A percentile compares a stretch with the other conserved stretches of the same genome.
These are phyloP conservation scores for Cladosporium velox DNA, from an alignment of 2,329 filamentous ascomycete species.

Conservation along the genomic window DNA sequence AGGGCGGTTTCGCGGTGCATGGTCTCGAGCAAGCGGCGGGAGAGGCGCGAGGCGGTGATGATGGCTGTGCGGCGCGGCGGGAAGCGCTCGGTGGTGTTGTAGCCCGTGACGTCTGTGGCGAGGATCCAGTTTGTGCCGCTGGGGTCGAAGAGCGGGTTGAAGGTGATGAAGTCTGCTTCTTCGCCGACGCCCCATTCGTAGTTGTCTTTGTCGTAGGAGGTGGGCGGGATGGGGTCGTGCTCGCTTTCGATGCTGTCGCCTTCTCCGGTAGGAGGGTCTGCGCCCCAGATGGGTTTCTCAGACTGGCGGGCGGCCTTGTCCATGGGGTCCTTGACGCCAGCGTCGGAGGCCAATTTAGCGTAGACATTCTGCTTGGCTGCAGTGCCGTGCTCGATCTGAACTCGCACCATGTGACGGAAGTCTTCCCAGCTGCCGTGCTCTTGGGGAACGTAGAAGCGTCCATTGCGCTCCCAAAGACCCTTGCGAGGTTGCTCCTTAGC, in stretches of 20 bases:
- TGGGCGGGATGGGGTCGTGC: constrained; percentile 56
- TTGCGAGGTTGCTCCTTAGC: constrained; percentile 67
- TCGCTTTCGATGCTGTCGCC: constrained; percentile 51
- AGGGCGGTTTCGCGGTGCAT: constrained; percentile 77
- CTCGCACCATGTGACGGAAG: constrained; percentile 65
- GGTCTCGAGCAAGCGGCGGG: constrained; percentile 63
- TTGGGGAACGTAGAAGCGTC: constrained; percentile 73
- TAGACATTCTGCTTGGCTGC: constrained; percentile 49
- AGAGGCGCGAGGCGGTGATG: constrained; percentile 70
- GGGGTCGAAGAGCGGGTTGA: constrained; percentile 75
- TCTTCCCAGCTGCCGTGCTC: constrained; percentile 72
- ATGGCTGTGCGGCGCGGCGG: constrained; percentile 71
- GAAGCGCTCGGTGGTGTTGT: constrained; percentile 55
- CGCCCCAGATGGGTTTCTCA: constrained; percentile 54
- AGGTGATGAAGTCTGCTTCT: constrained; percentile 73
- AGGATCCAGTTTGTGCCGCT: constrained; percentile 73
- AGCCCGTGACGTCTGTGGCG: constrained; percentile 69
- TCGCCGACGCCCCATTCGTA: constrained; percentile 69
- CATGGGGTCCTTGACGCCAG: constrained; percentile 28
- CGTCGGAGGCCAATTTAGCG: constrained; percentile 36
- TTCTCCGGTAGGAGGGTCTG: constrained; percentile 43
- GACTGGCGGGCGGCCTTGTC: constrained; percentile 43
- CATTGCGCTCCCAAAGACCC: constrained; percentile 75
- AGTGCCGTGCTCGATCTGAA: constrained; percentile 59
- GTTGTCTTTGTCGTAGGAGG: constrained; percentile 56